Conservation (phyloP, 139 green algal genomes). For the Coccomyxa sp. region DNA sequence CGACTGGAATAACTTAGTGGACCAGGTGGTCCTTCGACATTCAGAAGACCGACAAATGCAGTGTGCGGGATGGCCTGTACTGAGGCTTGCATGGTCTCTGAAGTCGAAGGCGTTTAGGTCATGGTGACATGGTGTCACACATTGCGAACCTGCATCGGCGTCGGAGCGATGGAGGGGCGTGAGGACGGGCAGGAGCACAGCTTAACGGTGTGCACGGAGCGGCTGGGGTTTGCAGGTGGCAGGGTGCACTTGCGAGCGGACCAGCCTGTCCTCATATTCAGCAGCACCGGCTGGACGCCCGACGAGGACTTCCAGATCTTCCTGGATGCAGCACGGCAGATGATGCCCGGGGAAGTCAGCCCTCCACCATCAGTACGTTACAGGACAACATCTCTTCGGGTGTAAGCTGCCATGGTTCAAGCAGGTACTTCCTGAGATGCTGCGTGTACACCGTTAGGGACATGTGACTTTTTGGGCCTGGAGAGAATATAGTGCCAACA, state of each 20-base stretch:
- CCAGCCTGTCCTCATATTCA: conserved; percentile 82
- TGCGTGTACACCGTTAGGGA: too few relatives aligned
- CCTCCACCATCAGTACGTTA: too few relatives aligned
- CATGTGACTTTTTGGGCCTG: too few relatives aligned
- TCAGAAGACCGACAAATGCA: too few relatives aligned
- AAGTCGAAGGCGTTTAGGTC: neutral
- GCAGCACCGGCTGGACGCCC: conserved; percentile 93
- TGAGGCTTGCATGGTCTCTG: neutral
- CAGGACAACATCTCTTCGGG: neutral
- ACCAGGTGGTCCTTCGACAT: too few relatives aligned
- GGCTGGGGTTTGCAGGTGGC: neutral
- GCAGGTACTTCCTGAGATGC: too few relatives aligned
- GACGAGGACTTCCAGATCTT: conserved; percentile 97
- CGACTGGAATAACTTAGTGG: neutral
- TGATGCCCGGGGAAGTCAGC: too few relatives aligned
- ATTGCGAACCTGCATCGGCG: neutral
- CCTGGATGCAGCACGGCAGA: conserved; percentile 56
- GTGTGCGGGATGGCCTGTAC: too few relatives aligned
- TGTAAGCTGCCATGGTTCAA: neutral
- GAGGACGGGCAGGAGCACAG: neutral
- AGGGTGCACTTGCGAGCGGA: conserved; percentile 21
- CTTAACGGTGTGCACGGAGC: conserved; percentile 22
- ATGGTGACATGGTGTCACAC: neutral
- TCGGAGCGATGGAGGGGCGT: neutral
- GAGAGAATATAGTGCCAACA: too few relatives aligned